phyloP scores from a whole-genome alignment of 2,329 filamentous ascomycete species.

The Hymenoscyphus fraxineus region DNA sequence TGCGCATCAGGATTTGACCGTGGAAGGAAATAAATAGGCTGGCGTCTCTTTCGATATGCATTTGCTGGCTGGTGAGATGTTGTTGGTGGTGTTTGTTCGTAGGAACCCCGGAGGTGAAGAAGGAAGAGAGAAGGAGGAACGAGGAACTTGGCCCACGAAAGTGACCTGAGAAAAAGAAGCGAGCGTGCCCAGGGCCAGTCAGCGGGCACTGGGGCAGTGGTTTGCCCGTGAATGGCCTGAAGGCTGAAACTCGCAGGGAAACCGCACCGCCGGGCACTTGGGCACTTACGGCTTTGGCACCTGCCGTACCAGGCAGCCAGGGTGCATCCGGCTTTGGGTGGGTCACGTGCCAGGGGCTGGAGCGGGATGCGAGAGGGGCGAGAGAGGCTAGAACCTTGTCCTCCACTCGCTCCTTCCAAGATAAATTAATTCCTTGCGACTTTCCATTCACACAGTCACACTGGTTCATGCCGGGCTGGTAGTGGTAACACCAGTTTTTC shows the following conservation, averaged over 20 bases:
- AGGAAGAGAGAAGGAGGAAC: conserved; percentile 13
- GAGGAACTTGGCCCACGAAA: background rate
- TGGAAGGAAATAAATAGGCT: conserved; percentile 20
- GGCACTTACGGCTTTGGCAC: no score
- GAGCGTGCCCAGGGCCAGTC: background rate
- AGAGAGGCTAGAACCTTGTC: no score
- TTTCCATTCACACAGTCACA: no score
- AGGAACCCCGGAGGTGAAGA: conserved; percentile 27
- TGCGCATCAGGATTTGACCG: conserved; percentile 32
- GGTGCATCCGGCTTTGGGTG: background rate
- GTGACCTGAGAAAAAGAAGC: background rate
- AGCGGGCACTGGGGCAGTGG: no score
- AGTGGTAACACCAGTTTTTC: no score
- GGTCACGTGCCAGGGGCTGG: background rate
- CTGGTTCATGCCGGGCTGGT: no score
- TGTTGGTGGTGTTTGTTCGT: conserved; percentile 10
- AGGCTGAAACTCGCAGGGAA: no score
- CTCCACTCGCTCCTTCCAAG: no score
- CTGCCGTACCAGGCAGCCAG: background rate
- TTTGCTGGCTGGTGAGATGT: conserved; percentile 25
- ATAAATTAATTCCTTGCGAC: no score
- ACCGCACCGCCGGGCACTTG: no score
- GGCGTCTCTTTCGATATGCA: conserved; percentile 34
- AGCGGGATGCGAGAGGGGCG: background rate
- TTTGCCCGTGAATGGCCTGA: background rate